phyloP scores from a whole-genome alignment of 371 early-diverging fungal species.

The Cokeromyces recurvatus region DNA sequence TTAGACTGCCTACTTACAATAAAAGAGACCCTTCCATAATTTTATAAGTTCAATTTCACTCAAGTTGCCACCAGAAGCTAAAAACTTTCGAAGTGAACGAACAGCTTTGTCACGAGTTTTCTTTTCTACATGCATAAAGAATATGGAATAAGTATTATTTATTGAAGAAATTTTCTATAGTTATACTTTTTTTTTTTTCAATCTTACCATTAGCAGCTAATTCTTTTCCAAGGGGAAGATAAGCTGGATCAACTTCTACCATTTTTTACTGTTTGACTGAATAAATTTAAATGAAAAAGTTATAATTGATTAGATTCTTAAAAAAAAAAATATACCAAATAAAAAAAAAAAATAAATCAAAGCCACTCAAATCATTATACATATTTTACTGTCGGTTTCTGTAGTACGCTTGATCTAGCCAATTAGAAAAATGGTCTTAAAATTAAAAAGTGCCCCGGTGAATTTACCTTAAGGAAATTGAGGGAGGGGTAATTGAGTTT shows the following conservation, averaged over 20 bases:
- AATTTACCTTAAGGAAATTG: background rate
- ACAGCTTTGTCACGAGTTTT: conserved; percentile 82
- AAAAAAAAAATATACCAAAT: no score
- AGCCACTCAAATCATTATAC: conserved; percentile 7
- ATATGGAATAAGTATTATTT: no score
- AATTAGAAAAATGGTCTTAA: no score
- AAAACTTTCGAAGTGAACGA: conserved; percentile 56
- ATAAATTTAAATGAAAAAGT: no score
- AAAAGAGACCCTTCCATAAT: conserved; percentile 93
- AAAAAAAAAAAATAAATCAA: background rate
- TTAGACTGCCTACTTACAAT: no score
- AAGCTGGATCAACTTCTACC: conserved; percentile 11
- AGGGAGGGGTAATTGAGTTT: background rate
- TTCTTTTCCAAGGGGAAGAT: conserved; percentile 58
- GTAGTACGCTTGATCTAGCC: no score
- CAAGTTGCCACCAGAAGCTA: conserved; percentile 54
- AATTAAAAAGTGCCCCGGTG: conserved; percentile 16
- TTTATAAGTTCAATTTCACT: conserved; percentile 70
- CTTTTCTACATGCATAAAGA: conserved; percentile 57
- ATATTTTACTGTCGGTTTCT: no score
- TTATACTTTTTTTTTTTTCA: background rate
- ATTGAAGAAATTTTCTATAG: no score
- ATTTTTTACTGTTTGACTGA: no score
- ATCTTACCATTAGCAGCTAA: conserved; percentile 57
- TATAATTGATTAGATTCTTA: no score